Evolutionary conservation across 257 asterid genomes (phyloP).

Genomic region (Fraxinus excelsior): DNA sequence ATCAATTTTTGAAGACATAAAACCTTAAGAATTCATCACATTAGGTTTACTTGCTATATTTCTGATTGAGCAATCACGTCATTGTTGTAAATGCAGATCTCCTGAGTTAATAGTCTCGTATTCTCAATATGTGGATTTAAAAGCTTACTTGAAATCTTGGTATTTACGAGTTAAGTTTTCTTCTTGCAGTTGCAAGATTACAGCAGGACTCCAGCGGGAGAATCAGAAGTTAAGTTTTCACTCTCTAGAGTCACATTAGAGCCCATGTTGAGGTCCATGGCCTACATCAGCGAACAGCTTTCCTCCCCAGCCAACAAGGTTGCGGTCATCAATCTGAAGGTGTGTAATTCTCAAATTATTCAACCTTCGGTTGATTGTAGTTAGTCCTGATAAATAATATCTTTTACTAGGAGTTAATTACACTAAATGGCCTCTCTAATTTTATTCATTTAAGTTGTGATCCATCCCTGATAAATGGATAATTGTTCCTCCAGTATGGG

Average conservation of each 20-base stretch:
- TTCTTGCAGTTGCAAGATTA: conserved; percentile 74
- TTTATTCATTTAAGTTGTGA: neutral
- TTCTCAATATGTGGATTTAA: neutral
- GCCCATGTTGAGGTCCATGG: conserved; percentile 92
- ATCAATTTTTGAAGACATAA: neutral
- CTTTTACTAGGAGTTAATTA: conserved; percentile 20
- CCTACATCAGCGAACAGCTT: conserved; percentile 85
- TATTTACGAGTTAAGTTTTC: neutral
- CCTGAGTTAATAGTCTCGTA: neutral
- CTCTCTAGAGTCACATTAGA: conserved; percentile 71
- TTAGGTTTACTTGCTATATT: neutral
- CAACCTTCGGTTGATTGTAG: neutral
- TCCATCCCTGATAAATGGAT: neutral
- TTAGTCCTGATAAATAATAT: neutral
- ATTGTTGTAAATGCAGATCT: neutral
- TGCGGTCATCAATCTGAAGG: conserved; percentile 92
- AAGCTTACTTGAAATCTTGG: neutral
- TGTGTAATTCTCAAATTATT: conserved; percentile 29
- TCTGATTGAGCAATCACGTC: neutral
- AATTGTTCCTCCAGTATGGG: neutral
- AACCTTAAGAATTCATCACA: neutral
- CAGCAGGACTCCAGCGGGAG: conserved; percentile 57
- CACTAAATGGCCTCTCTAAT: neutral
- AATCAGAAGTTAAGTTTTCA: conserved; percentile 81
- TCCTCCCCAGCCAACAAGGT: conserved; percentile 73